A percentile compares a stretch with the other conserved stretches of the same genome.
Evolutionary conservation across 345 rosid species (phyloP).

Genomic region (Eucalyptus virginea): DNA sequence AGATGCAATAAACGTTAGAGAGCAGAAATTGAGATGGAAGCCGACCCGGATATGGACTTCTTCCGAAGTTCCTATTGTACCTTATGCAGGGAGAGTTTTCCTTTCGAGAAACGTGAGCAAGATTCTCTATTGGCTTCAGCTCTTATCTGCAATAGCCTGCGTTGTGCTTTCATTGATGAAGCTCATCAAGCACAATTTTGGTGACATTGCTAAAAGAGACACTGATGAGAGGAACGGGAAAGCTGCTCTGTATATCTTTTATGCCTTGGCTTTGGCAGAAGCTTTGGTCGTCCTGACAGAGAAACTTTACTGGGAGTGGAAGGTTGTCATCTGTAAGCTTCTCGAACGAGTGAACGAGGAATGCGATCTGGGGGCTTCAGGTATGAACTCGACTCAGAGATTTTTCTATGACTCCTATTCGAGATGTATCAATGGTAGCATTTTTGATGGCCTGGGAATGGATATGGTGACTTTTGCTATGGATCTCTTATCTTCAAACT

Average conservation of each 20-base stretch:
- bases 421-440: slow-evolving; percentile 59
- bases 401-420: slow-evolving; percentile 84
- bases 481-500: slow-evolving; percentile 58
- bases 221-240: slow-evolving; percentile 56
- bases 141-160: background rate
- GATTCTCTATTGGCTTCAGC: background rate
- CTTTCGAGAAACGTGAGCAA: slow-evolving; percentile 21
- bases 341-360: background rate
- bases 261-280: background rate
- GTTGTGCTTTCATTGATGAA: slow-evolving; percentile 50
- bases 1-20: background rate
- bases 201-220: slow-evolving; percentile 43
- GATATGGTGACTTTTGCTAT: slow-evolving; percentile 63
- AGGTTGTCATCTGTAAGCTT: slow-evolving; percentile 2
- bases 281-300: background rate
- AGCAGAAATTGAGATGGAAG: slow-evolving; percentile 4
- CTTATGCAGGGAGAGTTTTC: slow-evolving; percentile 57
- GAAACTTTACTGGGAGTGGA: slow-evolving; percentile 1
- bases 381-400: slow-evolving; percentile 38
- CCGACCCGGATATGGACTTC: slow-evolving; percentile 35
- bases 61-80: slow-evolving; percentile 63
- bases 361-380: background rate
- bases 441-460: slow-evolving; percentile 75
- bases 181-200: slow-evolving; percentile 53
- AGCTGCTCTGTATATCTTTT: slow-evolving; percentile 17